These are phyloP conservation scores for Rhodomyrtus tomentosa DNA, from an alignment of 345 rosid species.

Conservation along the genomic window DNA sequence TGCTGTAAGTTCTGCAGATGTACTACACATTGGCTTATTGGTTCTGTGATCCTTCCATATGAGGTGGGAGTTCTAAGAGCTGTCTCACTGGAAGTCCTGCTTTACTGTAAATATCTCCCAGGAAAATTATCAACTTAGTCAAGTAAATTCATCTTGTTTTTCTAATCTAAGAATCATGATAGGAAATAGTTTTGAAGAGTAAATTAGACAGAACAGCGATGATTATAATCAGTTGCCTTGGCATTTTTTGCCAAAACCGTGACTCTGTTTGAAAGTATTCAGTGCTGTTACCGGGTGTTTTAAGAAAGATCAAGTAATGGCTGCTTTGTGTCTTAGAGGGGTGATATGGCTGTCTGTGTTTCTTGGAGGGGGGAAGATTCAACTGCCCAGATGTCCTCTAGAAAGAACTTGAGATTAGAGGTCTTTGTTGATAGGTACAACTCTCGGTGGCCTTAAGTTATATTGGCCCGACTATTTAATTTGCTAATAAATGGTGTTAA, in stretches of 20 bases:
- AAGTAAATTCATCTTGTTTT: neutral
- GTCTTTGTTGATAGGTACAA: neutral
- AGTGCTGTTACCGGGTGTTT: neutral
- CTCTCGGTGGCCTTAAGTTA: neutral
- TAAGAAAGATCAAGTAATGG: neutral
- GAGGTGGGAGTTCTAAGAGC: neutral
- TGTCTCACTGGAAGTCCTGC: neutral
- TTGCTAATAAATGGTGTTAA: neutral
- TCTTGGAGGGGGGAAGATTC: neutral
- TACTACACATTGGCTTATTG: neutral
- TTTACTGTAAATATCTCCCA: neutral
- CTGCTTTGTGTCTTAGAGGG: neutral
- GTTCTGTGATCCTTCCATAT: neutral
- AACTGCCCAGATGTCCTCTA: neutral
- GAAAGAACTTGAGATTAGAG: neutral
- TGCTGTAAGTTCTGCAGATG: conserved; percentile 50
- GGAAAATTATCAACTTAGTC: neutral
- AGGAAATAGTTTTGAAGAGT: neutral
- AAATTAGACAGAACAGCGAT: neutral
- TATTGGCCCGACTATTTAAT: neutral
- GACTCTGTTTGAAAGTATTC: neutral
- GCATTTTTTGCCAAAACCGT: neutral
- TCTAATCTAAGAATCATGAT: neutral
- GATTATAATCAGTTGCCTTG: neutral
- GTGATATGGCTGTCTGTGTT: neutral